These are phyloP conservation scores for Aspergillus funiculosus DNA, from an alignment of 495 filamentous ascomycete species.

Conservation along the genomic window DNA sequence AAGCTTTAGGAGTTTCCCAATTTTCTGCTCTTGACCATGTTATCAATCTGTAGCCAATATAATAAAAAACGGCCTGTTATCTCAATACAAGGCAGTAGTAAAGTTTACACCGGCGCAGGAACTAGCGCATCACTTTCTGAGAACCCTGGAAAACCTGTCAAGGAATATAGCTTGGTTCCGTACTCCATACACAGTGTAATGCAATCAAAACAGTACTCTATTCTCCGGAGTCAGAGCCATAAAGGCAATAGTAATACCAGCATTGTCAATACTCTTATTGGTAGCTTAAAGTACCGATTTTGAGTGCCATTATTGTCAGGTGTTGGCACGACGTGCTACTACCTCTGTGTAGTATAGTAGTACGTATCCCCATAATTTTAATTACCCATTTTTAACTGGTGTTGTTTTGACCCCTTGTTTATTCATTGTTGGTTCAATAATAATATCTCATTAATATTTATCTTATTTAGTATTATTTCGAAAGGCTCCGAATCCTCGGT, in stretches of 20 bases:
- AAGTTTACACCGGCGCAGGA: conserved; percentile 18
- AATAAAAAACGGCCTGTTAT: conserved; percentile 10
- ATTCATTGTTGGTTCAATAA: not conserved
- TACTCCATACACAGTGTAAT: too few species aligned
- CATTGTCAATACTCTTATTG: too few species aligned
- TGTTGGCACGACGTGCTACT: too few species aligned
- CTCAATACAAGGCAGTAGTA: conserved; percentile 11
- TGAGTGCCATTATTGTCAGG: too few species aligned
- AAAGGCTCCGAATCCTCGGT: not conserved
- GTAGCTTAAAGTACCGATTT: too few species aligned
- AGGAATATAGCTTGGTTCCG: not conserved
- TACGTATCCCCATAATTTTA: conserved; percentile 1
- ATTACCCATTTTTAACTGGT: not conserved
- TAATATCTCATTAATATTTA: not conserved
- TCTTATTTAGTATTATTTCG: conserved; percentile 4
- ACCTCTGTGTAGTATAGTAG: too few species aligned
- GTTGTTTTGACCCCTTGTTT: not conserved
- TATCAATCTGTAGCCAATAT: too few species aligned
- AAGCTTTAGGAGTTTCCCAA: too few species aligned
- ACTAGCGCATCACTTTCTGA: conserved; percentile 8
- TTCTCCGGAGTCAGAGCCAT: too few species aligned
- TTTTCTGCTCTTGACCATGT: not conserved
- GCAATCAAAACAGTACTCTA: too few species aligned
- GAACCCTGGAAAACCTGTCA: conserved; percentile 13
- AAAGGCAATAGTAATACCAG: too few species aligned